Evolutionary conservation across 2,329 filamentous ascomycete species (phyloP).

Genomic region (Stemphylium vesicarium): DNA sequence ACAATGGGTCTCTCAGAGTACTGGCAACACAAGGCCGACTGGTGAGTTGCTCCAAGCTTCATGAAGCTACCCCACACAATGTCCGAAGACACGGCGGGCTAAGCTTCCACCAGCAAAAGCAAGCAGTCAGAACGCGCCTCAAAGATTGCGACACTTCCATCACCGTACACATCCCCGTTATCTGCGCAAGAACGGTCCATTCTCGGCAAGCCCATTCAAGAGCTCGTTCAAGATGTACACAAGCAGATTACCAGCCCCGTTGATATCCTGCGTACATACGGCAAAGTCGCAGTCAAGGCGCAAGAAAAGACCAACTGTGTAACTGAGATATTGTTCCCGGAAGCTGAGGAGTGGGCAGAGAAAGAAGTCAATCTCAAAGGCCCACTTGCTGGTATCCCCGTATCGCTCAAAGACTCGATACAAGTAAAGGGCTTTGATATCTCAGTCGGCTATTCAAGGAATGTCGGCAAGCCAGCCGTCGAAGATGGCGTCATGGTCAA

Average conservation of each 20-base stretch:
- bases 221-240: conserved; percentile 80
- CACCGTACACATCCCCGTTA: conserved; percentile 70
- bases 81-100: conserved; percentile 11
- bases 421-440: conserved; percentile 83
- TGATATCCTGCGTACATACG: conserved; percentile 82
- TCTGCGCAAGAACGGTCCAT: conserved; percentile 69
- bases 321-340: conserved; percentile 82
- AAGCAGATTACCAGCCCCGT: conserved; percentile 68
- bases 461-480: conserved; percentile 69
- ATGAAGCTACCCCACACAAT: conserved; percentile 11
- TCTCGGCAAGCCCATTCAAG: conserved; percentile 74
- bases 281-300: conserved; percentile 82
- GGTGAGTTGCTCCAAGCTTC: conserved; percentile 58
- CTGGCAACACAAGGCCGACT: conserved; percentile 72
- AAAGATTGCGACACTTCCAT: conserved; percentile 71
- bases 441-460: conserved; percentile 78
- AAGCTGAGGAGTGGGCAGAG: conserved; percentile 74
- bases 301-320: conserved; percentile 88
- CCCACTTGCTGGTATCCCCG: conserved; percentile 83
- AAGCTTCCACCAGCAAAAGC: conserved; percentile 62
- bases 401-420: conserved; percentile 80
- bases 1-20: conserved; percentile 67
- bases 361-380: conserved; percentile 74
- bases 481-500: conserved; percentile 76
- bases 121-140: conserved; percentile 79